These are phyloP conservation scores for Pachysolen tannophilus DNA, from an alignment of 805 yeast genomes.

Conservation along the genomic window DNA sequence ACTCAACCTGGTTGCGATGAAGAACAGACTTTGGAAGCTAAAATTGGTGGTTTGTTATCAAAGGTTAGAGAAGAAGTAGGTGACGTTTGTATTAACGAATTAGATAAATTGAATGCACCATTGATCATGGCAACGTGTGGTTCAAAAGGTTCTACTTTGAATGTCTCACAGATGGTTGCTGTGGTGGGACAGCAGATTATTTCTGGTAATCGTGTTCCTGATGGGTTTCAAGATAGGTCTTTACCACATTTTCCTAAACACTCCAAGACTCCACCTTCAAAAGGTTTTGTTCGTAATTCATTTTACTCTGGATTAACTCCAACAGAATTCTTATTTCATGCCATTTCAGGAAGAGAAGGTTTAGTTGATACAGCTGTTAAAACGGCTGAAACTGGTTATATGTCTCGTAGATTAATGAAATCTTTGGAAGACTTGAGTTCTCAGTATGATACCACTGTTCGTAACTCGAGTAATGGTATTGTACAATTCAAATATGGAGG, in stretches of 20 bases:
- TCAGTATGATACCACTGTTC: conserved; percentile 87
- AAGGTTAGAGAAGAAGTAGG: conserved; percentile 99
- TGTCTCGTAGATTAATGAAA: conserved; percentile 97
- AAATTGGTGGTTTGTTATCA: conserved; percentile 91
- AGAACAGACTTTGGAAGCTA: conserved; percentile 96
- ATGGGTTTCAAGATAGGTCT: conserved; percentile 99
- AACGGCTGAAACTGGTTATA: conserved; percentile 98
- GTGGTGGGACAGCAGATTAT: conserved; percentile 99
- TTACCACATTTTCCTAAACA: conserved; percentile 94
- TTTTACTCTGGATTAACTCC: conserved; percentile 92
- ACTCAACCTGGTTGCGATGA: conserved; percentile 99
- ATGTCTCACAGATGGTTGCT: conserved; percentile 99
- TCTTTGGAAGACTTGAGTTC: conserved; percentile 93
- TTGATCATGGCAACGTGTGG: conserved; percentile 99
- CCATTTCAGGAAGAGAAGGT: conserved; percentile 99
- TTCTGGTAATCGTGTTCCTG: conserved; percentile 98
- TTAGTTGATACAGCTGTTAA: conserved; percentile 98
- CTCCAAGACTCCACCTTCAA: conserved; percentile 95
- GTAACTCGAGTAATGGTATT: conserved; percentile 93
- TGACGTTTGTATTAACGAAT: conserved; percentile 89
- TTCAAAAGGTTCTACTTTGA: conserved; percentile 94
- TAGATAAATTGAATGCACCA: conserved; percentile 89
- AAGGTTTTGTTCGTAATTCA: conserved; percentile 95
- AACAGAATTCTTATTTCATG: conserved; percentile 96
- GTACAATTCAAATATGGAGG: conserved; percentile 98